A percentile compares a stretch with the other conserved stretches of the same genome.
Evolutionary conservation across 345 rosid species (phyloP).

Genomic region (Luvunga scandens): DNA sequence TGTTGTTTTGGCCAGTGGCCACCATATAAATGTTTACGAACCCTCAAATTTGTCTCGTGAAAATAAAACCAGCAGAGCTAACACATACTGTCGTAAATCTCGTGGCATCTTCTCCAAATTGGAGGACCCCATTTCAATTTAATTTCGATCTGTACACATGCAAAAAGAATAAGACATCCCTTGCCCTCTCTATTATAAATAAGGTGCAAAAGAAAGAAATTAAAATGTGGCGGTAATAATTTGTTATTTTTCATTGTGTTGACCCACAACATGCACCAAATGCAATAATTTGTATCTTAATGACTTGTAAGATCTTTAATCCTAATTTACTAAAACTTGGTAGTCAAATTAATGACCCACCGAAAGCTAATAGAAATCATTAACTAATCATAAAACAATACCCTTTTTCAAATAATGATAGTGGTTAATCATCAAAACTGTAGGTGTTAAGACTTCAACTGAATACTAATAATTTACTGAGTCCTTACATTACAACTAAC

Average conservation of each 20-base stretch:
- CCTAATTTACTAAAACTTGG: too few relatives aligned
- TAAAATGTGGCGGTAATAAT: background rate
- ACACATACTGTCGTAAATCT: background rate
- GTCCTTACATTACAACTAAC: too few relatives aligned
- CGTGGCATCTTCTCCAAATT: background rate
- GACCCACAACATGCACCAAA: background rate
- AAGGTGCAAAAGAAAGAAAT: too few relatives aligned
- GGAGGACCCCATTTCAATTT: conserved; percentile 9
- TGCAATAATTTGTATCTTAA: background rate
- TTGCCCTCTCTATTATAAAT: too few relatives aligned
- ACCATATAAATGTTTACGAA: background rate
- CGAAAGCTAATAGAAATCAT: too few relatives aligned
- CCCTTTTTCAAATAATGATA: too few relatives aligned
- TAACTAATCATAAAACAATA: too few relatives aligned
- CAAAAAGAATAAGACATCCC: background rate
- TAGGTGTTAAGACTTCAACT: too few relatives aligned
- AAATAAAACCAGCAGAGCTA: background rate
- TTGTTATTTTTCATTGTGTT: background rate
- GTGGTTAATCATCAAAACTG: too few relatives aligned
- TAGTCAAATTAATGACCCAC: too few relatives aligned
- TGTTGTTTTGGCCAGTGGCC: background rate
- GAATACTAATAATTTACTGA: too few relatives aligned
- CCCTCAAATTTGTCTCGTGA: background rate
- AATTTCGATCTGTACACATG: background rate
- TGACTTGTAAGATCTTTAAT: background rate